Base-by-base conservation (phyloP, 2,329 filamentous ascomycete species). In the Sporothrix brasiliensis region DNA sequence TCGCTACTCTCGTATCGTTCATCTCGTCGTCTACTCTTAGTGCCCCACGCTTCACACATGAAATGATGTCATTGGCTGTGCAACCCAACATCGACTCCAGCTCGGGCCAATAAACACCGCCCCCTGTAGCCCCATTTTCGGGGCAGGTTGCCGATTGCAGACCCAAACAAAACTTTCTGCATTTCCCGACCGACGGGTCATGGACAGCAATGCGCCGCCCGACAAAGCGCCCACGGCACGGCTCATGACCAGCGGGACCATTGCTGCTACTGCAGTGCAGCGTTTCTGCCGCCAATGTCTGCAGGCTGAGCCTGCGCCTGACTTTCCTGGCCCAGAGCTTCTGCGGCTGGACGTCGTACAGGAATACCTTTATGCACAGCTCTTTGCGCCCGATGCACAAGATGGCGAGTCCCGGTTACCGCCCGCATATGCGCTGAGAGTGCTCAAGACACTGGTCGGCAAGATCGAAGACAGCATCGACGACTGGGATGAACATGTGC, bases 401-500 rank as follows among this genome's bases (percentile, higher is more conserved):
- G 34, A 49, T 19, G 14, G n/a, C 65, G 79, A 81, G 66, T 85
- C 86, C 75, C 81, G 86, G 9, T 91, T 91, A 21, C 90, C 92
- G 9, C 81, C 84, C 24, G 82, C 89, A 67, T 97, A 97, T 77
- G 88, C 89, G 74, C 79, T 91, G 19, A 86, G 88, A 71, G 86
- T 92, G 0, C 80, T 97, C 67, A 97, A 97, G 78, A 82, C 88
- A 73, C 83, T 97, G 47, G 81, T 93, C 14, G 80, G 83, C 9
- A 86, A 83, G 70, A 89, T 97, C 68, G 92, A 97, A 79, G 81
- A 84, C 41, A 87, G 90, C 47, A 92, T 97, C 63, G 84, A 87
- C 70, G 89, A 97, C 78, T 94, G 93, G 79, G 92, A 97, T 75
- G 85, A 92, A 84, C 88, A 97, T 90, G 94, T 97, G 90, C 83